Evolutionary conservation across 2,329 filamentous ascomycete genomes (phyloP).

Genomic region (Emergomyces pasteurianus): DNA sequence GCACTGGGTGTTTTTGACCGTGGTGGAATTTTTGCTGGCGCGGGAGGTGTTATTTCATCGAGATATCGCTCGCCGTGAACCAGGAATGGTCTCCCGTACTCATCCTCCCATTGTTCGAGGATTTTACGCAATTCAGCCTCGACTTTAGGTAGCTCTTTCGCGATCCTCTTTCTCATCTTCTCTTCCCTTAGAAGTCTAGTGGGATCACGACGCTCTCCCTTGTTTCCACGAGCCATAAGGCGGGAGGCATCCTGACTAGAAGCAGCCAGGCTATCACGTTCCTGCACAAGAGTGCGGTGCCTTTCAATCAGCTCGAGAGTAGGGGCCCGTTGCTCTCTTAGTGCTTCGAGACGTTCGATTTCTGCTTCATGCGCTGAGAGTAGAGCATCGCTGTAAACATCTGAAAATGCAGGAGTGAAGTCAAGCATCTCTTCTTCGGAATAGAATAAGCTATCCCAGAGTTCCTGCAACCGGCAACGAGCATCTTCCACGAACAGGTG

Average conservation of each 20-base stretch:
- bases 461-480: constrained; percentile 75
- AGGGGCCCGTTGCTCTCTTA: constrained; percentile 79
- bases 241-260: constrained; percentile 93
- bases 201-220: constrained; percentile 88
- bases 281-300: constrained; percentile 69
- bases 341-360: constrained; percentile 64
- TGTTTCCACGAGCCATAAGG: constrained; percentile 79
- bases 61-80: constrained; percentile 88
- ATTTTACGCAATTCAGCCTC: constrained; percentile 68
- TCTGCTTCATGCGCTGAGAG: constrained; percentile 92
- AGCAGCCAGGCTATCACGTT: constrained; percentile 74
- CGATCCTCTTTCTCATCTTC: constrained; percentile 95
- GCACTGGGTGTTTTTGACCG: constrained; percentile 36
- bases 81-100: constrained; percentile 84
- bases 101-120: constrained; percentile 83
- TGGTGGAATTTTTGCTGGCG: constrained; percentile 55
- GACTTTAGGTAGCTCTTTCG: constrained; percentile 90
- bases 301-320: constrained; percentile 71
- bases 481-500: constrained; percentile 95
- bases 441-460: constrained; percentile 90
- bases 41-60: constrained; percentile 59
- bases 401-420: constrained; percentile 92
- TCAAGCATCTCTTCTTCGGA: constrained; percentile 98
- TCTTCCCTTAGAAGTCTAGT: constrained; percentile 89
- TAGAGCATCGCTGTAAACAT: constrained; percentile 91